Conservation (phyloP, 768 basidiomycete genomes). For the Trichaptum fuscoviolaceum region DNA sequence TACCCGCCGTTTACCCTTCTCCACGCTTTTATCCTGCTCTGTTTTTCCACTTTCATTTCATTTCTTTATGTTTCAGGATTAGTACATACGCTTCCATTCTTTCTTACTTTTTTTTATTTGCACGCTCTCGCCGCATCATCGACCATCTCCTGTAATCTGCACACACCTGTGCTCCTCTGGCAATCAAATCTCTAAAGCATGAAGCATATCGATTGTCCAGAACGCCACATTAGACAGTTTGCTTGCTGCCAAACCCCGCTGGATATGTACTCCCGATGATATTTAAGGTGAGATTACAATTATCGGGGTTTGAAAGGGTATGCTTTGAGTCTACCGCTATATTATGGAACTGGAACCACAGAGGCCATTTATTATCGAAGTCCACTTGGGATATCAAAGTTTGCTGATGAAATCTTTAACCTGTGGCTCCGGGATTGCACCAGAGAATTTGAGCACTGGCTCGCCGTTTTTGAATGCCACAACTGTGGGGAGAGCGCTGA, state of each 20-base stretch:
- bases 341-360: too few relatives aligned
- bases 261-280: too few relatives aligned
- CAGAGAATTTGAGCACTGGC: conserved; percentile 55
- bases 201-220: background rate
- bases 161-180: background rate
- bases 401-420: conserved; percentile 42
- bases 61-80: conserved; percentile 16
- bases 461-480: conserved; percentile 68
- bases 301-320: background rate
- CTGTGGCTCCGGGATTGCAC: conserved; percentile 42
- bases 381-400: conserved; percentile 20
- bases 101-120: background rate
- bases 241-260: too few relatives aligned
- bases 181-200: background rate
- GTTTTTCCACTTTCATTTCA: conserved; percentile 6
- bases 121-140: background rate
- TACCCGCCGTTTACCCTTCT: conserved; percentile 1
- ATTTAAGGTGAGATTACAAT: background rate
- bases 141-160: background rate
- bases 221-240: background rate
- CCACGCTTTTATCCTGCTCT: conserved; percentile 4
- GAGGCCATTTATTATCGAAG: background rate
- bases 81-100: conserved; percentile 1
- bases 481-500: conserved; percentile 75
- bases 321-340: background rate